A percentile compares a stretch with the other conserved stretches of the same genome.
Conservation (phyloP, 106 monocot species). For the Dendrobium officinale region DNA sequence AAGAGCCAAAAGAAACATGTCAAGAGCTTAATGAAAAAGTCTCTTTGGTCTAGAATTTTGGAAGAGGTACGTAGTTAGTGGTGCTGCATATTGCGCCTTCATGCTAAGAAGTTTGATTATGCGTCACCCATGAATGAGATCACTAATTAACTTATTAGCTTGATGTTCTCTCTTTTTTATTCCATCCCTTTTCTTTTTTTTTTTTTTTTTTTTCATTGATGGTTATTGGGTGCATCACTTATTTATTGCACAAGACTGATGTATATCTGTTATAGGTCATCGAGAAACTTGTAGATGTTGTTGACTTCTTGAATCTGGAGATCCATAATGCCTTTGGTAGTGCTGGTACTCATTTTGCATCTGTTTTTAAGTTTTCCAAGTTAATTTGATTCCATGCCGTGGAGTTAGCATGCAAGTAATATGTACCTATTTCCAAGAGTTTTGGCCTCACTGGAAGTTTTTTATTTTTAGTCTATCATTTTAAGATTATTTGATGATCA, state of each 20-base stretch:
- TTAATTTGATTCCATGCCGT: neutral
- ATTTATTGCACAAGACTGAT: neutral
- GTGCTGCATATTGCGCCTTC: neutral
- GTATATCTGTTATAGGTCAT: slow-evolving; percentile 53
- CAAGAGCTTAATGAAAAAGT: slow-evolving; percentile 77
- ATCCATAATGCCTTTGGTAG: slow-evolving; percentile 72
- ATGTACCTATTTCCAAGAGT: neutral
- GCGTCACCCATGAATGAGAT: neutral
- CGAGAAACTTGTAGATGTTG: slow-evolving; percentile 91
- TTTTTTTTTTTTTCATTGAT: neutral
- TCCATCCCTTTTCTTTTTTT: no score
- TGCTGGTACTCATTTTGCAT: slow-evolving; percentile 43
- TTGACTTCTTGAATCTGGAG: slow-evolving; percentile 84
- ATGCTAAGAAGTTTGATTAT: neutral
- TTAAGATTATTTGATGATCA: neutral
- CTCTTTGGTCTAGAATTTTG: slow-evolving; percentile 85
- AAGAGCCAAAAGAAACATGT: slow-evolving; percentile 91
- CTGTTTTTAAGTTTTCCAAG: neutral
- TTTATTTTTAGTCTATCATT: neutral
- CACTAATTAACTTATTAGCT: neutral
- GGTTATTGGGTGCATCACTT: neutral
- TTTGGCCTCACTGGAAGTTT: neutral
- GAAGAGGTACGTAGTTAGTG: slow-evolving; percentile 74
- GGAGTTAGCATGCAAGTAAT: neutral
- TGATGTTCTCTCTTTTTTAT: neutral